Evolutionary conservation across 495 filamentous ascomycete genomes (phyloP).

Genomic region (Annulohypoxylon maeteangense): DNA sequence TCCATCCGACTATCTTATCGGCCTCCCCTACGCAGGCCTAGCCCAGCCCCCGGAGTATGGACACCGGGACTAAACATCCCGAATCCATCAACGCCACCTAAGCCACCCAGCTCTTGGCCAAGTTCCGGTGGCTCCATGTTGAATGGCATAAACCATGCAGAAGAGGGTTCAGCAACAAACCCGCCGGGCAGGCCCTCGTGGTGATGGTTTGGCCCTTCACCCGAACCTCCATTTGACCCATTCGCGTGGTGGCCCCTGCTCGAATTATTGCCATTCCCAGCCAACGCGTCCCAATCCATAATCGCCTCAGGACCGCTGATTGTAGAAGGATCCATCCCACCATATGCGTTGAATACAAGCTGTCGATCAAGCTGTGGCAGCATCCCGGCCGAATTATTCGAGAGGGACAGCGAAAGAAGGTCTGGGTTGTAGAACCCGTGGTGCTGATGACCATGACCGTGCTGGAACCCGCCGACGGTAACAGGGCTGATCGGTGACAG

Average conservation of each 20-base stretch:
- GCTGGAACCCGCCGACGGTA: slow-evolving; percentile 48
- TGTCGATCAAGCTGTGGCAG: slow-evolving; percentile 77
- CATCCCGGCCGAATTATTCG: slow-evolving; percentile 54
- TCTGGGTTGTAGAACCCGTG: slow-evolving; percentile 59
- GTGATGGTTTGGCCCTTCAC: slow-evolving; percentile 29
- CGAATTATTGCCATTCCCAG: slow-evolving; percentile 55
- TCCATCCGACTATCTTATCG: slow-evolving; percentile 22
- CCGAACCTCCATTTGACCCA: slow-evolving; percentile 64
- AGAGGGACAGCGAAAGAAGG: slow-evolving; percentile 55
- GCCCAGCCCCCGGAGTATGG: slow-evolving; percentile 34
- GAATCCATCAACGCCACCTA: slow-evolving; percentile 53
- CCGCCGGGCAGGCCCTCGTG: slow-evolving; percentile 43
- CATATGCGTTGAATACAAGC: slow-evolving; percentile 81
- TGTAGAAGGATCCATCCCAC: slow-evolving; percentile 64
- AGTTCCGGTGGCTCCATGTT: slow-evolving; percentile 82
- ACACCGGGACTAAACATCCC: slow-evolving; percentile 53
- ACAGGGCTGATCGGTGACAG: slow-evolving; percentile 60
- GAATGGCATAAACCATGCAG: slow-evolving; percentile 95
- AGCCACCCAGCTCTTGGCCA: slow-evolving; percentile 60
- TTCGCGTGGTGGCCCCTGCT: slow-evolving; percentile 68
- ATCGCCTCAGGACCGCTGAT: slow-evolving; percentile 47
- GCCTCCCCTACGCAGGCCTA: slow-evolving; percentile 42
- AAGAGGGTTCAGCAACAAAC: slow-evolving; percentile 64
- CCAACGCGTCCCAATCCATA: slow-evolving; percentile 49
- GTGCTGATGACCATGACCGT: slow-evolving; percentile 50